Conservation (phyloP, 1,139 yeast species). For the Saccharomyces hybrid region DNA sequence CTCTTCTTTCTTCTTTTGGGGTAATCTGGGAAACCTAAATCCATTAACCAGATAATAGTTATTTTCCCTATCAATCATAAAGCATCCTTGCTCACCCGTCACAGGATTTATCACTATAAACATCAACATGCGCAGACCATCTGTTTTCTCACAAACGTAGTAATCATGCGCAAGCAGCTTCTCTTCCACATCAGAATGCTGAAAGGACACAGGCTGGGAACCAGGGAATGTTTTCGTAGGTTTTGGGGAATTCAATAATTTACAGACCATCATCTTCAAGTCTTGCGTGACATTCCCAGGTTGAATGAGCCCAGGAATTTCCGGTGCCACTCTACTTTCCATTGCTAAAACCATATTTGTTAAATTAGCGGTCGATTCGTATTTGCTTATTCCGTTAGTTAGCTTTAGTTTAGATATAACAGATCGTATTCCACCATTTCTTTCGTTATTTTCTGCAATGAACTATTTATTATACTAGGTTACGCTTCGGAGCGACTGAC, state of each 20-base stretch:
- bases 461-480: neutral
- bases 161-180: conserved; percentile 59
- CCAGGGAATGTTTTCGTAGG: conserved; percentile 56
- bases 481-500: neutral
- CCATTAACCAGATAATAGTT: conserved; percentile 76
- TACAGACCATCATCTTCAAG: conserved; percentile 61
- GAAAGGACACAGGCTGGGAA: conserved; percentile 91
- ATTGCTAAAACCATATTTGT: conserved; percentile 10
- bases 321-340: conserved; percentile 61
- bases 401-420: neutral
- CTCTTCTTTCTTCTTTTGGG: conserved; percentile 41
- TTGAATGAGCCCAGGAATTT: conserved; percentile 73
- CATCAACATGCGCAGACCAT: conserved; percentile 78
- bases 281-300: conserved; percentile 64
- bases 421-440: neutral
- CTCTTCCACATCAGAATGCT: conserved; percentile 59
- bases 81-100: conserved; percentile 69
- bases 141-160: conserved; percentile 92
- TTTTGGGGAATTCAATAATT: conserved; percentile 43
- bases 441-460: neutral
- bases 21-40: conserved; percentile 70
- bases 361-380: neutral
- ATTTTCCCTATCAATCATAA: conserved; percentile 75
- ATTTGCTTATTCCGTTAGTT: neutral
- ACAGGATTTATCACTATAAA: conserved; percentile 58